Evolutionary conservation across 768 basidiomycete genomes (phyloP), one percentile per base, ranked within the genome.

Genomic region (Naganishia randhawae): DNA sequence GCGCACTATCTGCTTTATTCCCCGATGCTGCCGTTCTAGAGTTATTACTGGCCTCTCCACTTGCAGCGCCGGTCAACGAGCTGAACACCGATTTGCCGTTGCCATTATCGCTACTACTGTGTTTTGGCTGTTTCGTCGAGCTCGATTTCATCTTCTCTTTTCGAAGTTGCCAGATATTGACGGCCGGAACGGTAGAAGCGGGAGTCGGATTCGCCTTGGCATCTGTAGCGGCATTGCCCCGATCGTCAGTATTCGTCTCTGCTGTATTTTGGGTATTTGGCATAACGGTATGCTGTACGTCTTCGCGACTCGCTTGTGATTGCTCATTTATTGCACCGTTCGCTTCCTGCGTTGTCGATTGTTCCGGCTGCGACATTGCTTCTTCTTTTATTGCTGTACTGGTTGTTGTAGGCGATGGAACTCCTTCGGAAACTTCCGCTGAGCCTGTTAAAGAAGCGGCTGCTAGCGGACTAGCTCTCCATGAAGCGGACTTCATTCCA

Each of bases 81-180:
- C 57, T 61, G 35, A 67, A 69, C 8, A 66, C 68, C 17, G 65
- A 50, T 39, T 69, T 67, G 16, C 37, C 37, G 42, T 25, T 31
- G n/a, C n/a, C 8, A 7, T 37, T 66, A 1, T 22, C 25, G 42
- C n/a, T 50, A 50, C 35, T 17, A 57, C 25, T 39, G 50, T 14
- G 7, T 32, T 39, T 27, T 17, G 31, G 11, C 35, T 37, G 25
- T 31, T 52, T 42, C 42, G 25, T 39, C 42, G 55, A 41, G 22
- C 61, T 45, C 9, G 67, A 52, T 10, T 70, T 41, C 55, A 75
- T 63, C 29, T 63, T 57, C 42, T 73, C 71, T 57, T 71, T 73
- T 41, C 74, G 61, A 16, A 68, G 31, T 25, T 74, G 73, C 78
- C 78, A 79, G 11, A 76, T 69, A 66, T 79, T 79, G n/a, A 74